A percentile compares a stretch with the other conserved stretches of the same genome.
Evolutionary conservation across 371 early-diverging fungal genomes (phyloP).

Genomic region (Massospora cicadina): DNA sequence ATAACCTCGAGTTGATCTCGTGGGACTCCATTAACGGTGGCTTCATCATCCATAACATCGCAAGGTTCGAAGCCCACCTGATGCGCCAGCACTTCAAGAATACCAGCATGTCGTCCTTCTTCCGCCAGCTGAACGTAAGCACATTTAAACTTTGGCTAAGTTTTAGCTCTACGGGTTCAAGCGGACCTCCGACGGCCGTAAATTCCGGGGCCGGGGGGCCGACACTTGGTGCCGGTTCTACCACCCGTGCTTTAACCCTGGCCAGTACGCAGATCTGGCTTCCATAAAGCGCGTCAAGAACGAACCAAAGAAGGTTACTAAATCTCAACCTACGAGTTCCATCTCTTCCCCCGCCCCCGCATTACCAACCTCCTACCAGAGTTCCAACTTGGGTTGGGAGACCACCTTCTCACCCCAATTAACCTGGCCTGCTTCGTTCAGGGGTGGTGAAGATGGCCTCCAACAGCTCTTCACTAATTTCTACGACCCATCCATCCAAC

Average conservation of each 20-base stretch:
- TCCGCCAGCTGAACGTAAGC: conserved; percentile 1
- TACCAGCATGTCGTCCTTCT: background rate
- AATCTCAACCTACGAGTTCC: too few relatives aligned
- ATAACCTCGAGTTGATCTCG: background rate
- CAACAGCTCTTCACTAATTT: too few relatives aligned
- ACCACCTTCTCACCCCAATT: too few relatives aligned
- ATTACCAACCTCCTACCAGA: too few relatives aligned
- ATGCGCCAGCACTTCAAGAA: background rate
- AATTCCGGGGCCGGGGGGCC: background rate
- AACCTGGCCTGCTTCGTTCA: too few relatives aligned
- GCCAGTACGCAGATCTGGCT: background rate
- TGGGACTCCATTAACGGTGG: background rate
- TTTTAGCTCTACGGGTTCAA: conserved; percentile 1
- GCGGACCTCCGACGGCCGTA: background rate
- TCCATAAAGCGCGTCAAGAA: background rate
- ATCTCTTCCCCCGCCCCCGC: too few relatives aligned
- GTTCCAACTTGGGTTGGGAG: too few relatives aligned
- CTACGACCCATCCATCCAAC: too few relatives aligned
- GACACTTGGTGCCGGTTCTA: background rate
- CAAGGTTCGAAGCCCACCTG: background rate
- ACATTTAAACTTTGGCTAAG: background rate
- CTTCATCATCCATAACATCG: background rate
- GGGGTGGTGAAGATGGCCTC: too few relatives aligned
- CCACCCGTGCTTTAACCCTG: background rate
- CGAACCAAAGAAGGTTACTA: too few relatives aligned